Evolutionary conservation across 1,139 yeast species (phyloP).

Genomic region (Geotrichum klebahnii): DNA sequence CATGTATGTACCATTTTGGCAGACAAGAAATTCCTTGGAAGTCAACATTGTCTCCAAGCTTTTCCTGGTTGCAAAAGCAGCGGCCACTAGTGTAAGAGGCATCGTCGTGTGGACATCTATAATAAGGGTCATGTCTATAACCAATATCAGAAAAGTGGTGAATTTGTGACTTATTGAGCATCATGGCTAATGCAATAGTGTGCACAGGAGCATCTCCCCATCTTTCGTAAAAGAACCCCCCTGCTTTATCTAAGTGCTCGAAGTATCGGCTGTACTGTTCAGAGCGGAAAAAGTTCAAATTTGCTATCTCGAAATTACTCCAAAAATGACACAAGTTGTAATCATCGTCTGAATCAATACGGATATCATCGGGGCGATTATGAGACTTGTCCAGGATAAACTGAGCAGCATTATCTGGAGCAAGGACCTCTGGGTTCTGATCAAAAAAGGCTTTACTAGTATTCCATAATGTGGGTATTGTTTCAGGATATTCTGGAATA

Average conservation of each 20-base stretch:
- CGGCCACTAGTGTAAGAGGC: slow-evolving; percentile 49
- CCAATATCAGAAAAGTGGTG: slow-evolving; percentile 93
- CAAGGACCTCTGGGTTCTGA: slow-evolving; percentile 57
- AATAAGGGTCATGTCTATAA: slow-evolving; percentile 75
- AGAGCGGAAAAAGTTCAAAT: slow-evolving; percentile 72
- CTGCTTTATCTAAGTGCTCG: slow-evolving; percentile 60
- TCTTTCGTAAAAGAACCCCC: slow-evolving; percentile 80
- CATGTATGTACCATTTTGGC: slow-evolving; percentile 77
- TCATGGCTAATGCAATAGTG: slow-evolving; percentile 64
- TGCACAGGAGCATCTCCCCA: slow-evolving; percentile 99
- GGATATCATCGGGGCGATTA: slow-evolving; percentile 40
- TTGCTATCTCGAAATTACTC: slow-evolving; percentile 90
- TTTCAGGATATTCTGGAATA: slow-evolving; percentile 70
- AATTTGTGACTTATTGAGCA: slow-evolving; percentile 63
- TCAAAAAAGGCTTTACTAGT: slow-evolving; percentile 63
- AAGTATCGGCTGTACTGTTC: slow-evolving; percentile 66
- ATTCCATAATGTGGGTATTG: slow-evolving; percentile 81
- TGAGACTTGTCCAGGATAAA: slow-evolving; percentile 60
- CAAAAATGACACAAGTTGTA: slow-evolving; percentile 92
- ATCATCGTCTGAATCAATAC: slow-evolving; percentile 40
- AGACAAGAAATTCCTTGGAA: slow-evolving; percentile 65
- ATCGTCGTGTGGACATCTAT: slow-evolving; percentile 69
- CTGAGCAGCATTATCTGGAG: slow-evolving; percentile 62
- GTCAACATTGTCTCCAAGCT: slow-evolving; percentile 50
- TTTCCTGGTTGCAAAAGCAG: slow-evolving; percentile 61